Conservation (phyloP, 768 basidiomycete genomes). For the Leucocoprinus birnbaumii region DNA sequence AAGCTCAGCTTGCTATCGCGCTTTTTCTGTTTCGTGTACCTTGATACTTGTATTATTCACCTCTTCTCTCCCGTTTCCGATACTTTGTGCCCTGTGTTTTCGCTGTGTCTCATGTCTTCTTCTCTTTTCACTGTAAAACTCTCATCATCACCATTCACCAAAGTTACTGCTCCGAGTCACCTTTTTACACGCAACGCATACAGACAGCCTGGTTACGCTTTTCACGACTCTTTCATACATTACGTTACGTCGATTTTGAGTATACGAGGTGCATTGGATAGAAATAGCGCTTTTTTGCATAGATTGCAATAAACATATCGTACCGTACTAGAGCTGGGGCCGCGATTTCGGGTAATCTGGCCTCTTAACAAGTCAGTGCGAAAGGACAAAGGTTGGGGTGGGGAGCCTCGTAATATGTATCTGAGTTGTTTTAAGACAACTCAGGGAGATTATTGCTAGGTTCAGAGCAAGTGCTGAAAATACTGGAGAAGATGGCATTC, state of each 20-base stretch:
- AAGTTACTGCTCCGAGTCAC: too few species aligned
- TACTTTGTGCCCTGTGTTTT: background rate
- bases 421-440: too few species aligned
- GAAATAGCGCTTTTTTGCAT: conserved; percentile 1
- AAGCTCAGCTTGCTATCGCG: conserved; percentile 6
- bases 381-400: too few species aligned
- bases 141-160: too few species aligned
- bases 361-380: too few species aligned
- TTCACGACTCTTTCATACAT: background rate
- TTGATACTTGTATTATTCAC: background rate
- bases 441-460: too few species aligned
- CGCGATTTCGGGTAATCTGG: too few species aligned
- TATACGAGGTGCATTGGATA: background rate
- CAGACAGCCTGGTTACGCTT: background rate
- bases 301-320: background rate
- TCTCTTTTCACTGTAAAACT: background rate
- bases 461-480: too few species aligned
- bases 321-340: conserved; percentile 4
- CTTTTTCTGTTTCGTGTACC: background rate
- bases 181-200: background rate
- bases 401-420: too few species aligned
- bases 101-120: background rate
- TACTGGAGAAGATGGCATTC: too few species aligned
- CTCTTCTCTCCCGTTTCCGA: background rate
- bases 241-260: background rate